phyloP scores from a whole-genome alignment of 176 grass and related monocot species.

The Oryza nivara region DNA sequence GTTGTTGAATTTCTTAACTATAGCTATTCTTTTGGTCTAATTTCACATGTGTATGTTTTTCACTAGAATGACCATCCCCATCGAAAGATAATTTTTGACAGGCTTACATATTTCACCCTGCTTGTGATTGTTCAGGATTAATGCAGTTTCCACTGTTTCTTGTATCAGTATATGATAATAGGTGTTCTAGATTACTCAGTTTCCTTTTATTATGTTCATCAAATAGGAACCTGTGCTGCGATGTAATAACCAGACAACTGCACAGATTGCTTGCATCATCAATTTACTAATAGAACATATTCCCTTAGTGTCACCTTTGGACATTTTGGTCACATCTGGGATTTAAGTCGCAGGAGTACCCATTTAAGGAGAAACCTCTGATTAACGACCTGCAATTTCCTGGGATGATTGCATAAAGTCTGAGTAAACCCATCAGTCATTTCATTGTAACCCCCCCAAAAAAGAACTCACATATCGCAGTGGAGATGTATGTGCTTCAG shows the following conservation, averaged over 20 bases:
- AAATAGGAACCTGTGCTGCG: not conserved
- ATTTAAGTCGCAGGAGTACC: not conserved
- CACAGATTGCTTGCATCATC: not conserved
- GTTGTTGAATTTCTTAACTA: constrained; percentile 43
- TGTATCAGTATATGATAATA: not conserved
- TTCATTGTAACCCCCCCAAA: not conserved
- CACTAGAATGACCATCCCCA: constrained; percentile 35
- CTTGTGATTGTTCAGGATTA: constrained; percentile 23
- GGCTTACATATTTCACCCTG: constrained; percentile 6
- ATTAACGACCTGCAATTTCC: not conserved
- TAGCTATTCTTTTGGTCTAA: constrained; percentile 46
- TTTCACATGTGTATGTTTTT: constrained; percentile 45
- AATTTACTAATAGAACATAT: not conserved
- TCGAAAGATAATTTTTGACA: constrained; percentile 40
- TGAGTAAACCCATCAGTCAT: not conserved
- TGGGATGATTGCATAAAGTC: not conserved
- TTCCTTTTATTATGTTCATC: constrained; percentile 6
- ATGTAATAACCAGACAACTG: not conserved
- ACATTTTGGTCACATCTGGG: not conserved
- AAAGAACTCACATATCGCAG: not conserved
- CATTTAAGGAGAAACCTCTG: not conserved
- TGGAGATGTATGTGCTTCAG: not conserved
- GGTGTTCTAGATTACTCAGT: not conserved
- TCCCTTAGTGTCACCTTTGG: not conserved
- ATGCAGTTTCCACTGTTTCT: constrained; percentile 12